Conservation (phyloP, 352 stramenopile genomes). For the Plasmopara viticola region DNA sequence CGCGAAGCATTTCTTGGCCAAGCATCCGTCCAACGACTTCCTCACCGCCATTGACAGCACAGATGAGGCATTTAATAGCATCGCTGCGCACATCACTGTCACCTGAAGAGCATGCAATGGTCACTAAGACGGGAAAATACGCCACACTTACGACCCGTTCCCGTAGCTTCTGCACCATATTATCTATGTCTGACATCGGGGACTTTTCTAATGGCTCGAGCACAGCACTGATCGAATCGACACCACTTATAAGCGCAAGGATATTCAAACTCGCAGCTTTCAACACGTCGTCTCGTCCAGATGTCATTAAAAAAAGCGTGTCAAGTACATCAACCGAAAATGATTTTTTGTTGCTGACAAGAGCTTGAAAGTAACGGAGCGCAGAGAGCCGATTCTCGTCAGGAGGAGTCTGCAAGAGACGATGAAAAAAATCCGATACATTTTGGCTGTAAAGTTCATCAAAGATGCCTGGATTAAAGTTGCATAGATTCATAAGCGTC, state of each 20-base stretch:
- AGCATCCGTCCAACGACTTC: constrained; percentile 56
- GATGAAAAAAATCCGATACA: constrained; percentile 71
- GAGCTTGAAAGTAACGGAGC: constrained; percentile 57
- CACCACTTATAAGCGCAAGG: constrained; percentile 43
- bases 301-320: constrained; percentile 67
- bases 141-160: constrained; percentile 51
- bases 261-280: constrained; percentile 49
- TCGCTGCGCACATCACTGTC: constrained; percentile 44
- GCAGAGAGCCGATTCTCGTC: constrained; percentile 70
- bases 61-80: constrained; percentile 65
- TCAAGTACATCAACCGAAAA: constrained; percentile 59
- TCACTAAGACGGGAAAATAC: constrained; percentile 64
- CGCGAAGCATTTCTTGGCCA: constrained; percentile 62
- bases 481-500: constrained; percentile 72
- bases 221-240: constrained; percentile 44
- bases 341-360: constrained; percentile 48
- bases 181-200: constrained; percentile 31
- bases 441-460: constrained; percentile 54
- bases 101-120: constrained; percentile 39
- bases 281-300: constrained; percentile 42
- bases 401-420: constrained; percentile 62
- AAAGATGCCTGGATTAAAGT: constrained; percentile 65
- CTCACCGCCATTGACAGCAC: constrained; percentile 49
- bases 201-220: constrained; percentile 38
- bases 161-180: constrained; percentile 50